These are phyloP conservation scores for Buxus sempervirens DNA, from an alignment of 164 flowering plant genomes.

Conservation along the genomic window DNA sequence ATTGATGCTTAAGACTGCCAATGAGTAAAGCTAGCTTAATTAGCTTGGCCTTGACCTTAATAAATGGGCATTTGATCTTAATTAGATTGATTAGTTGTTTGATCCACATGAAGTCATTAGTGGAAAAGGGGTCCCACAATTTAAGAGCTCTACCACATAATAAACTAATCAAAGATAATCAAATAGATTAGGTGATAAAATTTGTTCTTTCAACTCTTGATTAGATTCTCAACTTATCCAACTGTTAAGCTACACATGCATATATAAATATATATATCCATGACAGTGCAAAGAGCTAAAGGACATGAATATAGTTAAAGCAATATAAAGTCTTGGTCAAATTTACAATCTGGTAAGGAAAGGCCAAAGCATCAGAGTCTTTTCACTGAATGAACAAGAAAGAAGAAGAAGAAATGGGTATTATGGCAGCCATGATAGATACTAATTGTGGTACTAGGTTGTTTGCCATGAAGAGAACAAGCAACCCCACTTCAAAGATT, in stretches of 20 bases:
- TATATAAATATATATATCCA: too few species aligned
- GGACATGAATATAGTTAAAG: not conserved
- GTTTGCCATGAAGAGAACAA: slow-evolving; percentile 2
- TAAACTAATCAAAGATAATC: not conserved
- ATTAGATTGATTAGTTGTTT: too few species aligned
- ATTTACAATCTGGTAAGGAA: not conserved
- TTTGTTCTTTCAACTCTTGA: not conserved
- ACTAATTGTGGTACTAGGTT: slow-evolving; percentile 5
- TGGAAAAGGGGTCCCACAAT: not conserved
- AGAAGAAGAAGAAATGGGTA: not conserved
- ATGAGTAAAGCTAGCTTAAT: too few species aligned
- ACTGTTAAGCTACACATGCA: not conserved
- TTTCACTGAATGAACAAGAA: not conserved
- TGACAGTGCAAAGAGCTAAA: not conserved
- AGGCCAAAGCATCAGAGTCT: not conserved
- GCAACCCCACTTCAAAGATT: slow-evolving; percentile 1
- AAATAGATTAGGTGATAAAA: not conserved
- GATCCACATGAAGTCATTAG: too few species aligned
- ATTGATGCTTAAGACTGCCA: not conserved
- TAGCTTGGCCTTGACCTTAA: too few species aligned
- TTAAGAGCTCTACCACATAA: not conserved
- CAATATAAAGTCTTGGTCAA: not conserved
- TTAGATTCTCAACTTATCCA: not conserved
- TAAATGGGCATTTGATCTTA: too few species aligned
- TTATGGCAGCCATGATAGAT: not conserved